Percentiles rank a stretch among this genome's conserved stretches.
These are phyloP conservation scores for Candida qinlingensis DNA, from an alignment of 805 yeast species.

Conservation along the genomic window DNA sequence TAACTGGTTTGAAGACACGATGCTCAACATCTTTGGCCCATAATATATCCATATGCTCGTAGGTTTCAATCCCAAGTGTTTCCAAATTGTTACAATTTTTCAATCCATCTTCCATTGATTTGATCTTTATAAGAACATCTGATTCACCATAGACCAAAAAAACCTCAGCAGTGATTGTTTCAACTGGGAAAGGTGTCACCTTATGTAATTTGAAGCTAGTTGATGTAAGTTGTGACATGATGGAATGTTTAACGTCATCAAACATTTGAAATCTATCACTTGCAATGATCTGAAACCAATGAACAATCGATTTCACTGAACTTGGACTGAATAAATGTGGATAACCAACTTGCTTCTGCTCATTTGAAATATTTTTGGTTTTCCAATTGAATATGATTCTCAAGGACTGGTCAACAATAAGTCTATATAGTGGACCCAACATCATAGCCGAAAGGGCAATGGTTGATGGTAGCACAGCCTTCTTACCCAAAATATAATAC, in stretches of 20 bases:
- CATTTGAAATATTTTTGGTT: conserved; percentile 58
- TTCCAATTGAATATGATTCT: conserved; percentile 75
- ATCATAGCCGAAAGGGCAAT: conserved; percentile 73
- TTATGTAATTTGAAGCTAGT: conserved; percentile 20
- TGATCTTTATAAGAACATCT: conserved; percentile 71
- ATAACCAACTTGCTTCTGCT: conserved; percentile 76
- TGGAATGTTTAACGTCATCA: conserved; percentile 47
- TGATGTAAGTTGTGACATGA: neutral
- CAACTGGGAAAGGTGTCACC: conserved; percentile 51
- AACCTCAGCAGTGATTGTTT: conserved; percentile 53
- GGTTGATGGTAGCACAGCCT: conserved; percentile 67
- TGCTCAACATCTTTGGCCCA: conserved; percentile 64
- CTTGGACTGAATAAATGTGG: conserved; percentile 89
- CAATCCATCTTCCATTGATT: conserved; percentile 49
- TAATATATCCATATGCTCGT: conserved; percentile 76
- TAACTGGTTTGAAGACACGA: conserved; percentile 34
- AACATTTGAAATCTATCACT: conserved; percentile 82
- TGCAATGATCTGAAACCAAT: conserved; percentile 89
- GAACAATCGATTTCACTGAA: conserved; percentile 88
- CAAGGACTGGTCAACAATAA: conserved; percentile 67
- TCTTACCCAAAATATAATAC: conserved; percentile 69
- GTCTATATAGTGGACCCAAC: conserved; percentile 70
- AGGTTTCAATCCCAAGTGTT: conserved; percentile 43
- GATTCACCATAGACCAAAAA: conserved; percentile 61
- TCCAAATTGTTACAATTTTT: conserved; percentile 31